Evolutionary conservation across 73 alveolate genomes (phyloP).

Genomic region (Uronychia setigera): DNA sequence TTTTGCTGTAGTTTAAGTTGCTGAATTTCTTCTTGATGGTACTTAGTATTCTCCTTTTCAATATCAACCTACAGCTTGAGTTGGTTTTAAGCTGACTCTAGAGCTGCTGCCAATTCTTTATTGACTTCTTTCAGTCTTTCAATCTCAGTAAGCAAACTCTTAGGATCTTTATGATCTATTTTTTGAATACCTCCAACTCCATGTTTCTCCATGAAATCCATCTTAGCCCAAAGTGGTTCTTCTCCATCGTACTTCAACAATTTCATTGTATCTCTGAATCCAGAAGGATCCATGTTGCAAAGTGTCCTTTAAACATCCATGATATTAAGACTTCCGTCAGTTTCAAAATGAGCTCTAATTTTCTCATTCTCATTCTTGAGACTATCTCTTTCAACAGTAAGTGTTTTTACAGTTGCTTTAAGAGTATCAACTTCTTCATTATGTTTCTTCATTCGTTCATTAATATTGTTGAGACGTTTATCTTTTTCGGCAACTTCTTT

Average conservation of each 20-base stretch:
- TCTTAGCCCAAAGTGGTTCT: constrained; percentile 86
- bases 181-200: constrained; percentile 75
- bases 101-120: constrained; percentile 91
- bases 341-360: constrained; percentile 21
- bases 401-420: constrained; percentile 3
- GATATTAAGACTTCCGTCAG: constrained; percentile 20
- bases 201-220: constrained; percentile 88
- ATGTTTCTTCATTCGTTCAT: constrained; percentile 6
- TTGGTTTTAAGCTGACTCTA: constrained; percentile 84
- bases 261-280: constrained; percentile 61
- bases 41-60: constrained; percentile 82
- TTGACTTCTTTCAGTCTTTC: constrained; percentile 90
- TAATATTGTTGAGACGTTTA: constrained; percentile 13
- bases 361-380: constrained; percentile 32
- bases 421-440: constrained; percentile 13
- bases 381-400: constrained; percentile 27
- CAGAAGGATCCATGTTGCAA: constrained; percentile 52
- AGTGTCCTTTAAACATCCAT: constrained; percentile 26
- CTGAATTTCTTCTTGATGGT: constrained; percentile 78
- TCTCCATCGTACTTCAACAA: constrained; percentile 64
- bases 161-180: constrained; percentile 58
- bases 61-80: constrained; percentile 81
- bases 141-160: constrained; percentile 72
- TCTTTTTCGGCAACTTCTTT: constrained; percentile 21
- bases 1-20: constrained; percentile 74